phyloP scores from a whole-genome alignment of 371 early-diverging fungal genomes.

The Mortierella sp. region DNA sequence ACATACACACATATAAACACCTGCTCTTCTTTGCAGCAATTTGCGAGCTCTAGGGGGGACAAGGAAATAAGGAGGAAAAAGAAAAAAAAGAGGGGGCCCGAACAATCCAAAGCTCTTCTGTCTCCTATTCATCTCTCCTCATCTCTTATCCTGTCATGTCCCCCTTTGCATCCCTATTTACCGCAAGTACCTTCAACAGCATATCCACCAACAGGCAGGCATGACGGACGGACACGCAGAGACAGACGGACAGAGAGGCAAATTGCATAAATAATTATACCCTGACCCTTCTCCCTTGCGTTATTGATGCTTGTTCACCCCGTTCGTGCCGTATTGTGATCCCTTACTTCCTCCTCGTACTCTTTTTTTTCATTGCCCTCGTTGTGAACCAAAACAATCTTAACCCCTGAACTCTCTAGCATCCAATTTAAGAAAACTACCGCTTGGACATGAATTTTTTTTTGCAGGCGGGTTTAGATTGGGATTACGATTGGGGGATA shows the following conservation, averaged over 20 bases:
- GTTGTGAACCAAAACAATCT: too few relatives aligned
- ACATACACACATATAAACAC: not conserved
- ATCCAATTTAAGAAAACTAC: too few relatives aligned
- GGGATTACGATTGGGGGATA: too few relatives aligned
- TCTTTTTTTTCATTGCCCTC: too few relatives aligned
- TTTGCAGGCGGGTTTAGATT: too few relatives aligned
- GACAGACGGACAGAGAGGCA: not conserved
- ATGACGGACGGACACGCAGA: not conserved
- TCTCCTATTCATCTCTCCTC: not conserved
- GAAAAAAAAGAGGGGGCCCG: not conserved
- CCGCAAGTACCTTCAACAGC: not conserved
- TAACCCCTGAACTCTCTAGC: too few relatives aligned
- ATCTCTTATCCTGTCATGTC: not conserved
- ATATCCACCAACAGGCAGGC: not conserved
- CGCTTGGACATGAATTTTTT: too few relatives aligned
- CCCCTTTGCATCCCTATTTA: not conserved
- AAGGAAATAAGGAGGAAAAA: not conserved
- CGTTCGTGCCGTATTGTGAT: too few relatives aligned
- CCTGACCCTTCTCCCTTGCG: not conserved
- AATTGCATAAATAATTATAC: conserved; percentile 1
- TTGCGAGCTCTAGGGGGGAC: not conserved
- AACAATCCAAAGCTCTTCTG: not conserved
- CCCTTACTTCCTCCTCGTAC: too few relatives aligned
- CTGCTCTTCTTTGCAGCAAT: not conserved
- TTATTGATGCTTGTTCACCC: too few relatives aligned